Base-by-base conservation (phyloP, 176 grass and related monocot species). In the Aechmea fasciata region DNA sequence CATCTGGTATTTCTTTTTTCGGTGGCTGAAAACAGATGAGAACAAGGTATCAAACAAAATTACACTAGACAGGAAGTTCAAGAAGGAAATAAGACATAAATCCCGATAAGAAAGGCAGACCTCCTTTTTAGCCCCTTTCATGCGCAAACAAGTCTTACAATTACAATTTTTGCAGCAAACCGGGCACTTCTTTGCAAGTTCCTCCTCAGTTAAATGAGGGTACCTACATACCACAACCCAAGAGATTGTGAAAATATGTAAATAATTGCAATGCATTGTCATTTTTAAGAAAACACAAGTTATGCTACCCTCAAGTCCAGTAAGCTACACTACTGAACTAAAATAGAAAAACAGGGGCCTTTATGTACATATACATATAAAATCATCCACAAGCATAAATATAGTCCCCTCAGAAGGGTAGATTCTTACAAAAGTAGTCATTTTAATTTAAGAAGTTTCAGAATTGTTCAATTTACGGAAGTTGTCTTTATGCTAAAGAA, bases 131-230 rank as follows among this genome's bases (percentile, higher is more conserved):
- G 86, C 12, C 64, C 75, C 63, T 63, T 20, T 82, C 81, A 82
- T 82, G 49, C 78, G 66, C 52, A 89, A 77, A 65, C 86, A 94
- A 67, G 57, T 62, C 75, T 96, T 96, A 74, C 84, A 96, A 75
- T 90, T 96, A 73, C 87, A 96, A 57, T 90, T 90, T 3, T 68
- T 81, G 47, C 70, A 64, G 64, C 91, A 96, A 73, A 83, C 74
- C 25, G 84, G 87, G 18, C 87, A 87, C 66, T 87, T 83, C 1
- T 11, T 20, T 70, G 82, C 66, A 73, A 90, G 71, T 13, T 85
- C 84, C 22, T 82, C 70, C 57, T 96, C 76, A 64, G 67, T 9
- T 80, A 87, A 63, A 75, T 79, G 61, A 66, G 82, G 84, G 81
- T 90, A 96, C 91, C 91, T 90, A 62, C 24, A 67, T 51, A 52